Evolutionary conservation across 2,329 filamentous ascomycete species (phyloP), one percentile per base, ranked within the genome.

Genomic region (Xylariaceae sp.): DNA sequence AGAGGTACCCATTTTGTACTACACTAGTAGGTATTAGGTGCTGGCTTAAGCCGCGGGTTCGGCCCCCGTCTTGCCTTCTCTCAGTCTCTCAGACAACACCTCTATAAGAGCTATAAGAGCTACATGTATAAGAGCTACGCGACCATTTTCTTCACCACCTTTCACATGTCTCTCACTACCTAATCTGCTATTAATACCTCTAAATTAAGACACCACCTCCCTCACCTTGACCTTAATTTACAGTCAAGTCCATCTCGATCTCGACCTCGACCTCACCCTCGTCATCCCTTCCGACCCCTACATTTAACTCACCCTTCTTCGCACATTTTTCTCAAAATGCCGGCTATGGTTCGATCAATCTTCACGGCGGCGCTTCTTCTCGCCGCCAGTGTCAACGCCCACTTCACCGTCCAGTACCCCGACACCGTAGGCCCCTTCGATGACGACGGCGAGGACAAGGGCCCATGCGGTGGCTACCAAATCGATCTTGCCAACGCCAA

Each of bases 401-500:
- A 87, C 71, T 87, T 87, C 75, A 71, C 74, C 28, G 74, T 87
- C 67, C 69, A 75, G 57, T 77, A 69, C 74, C 85, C 73, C 44
- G 60, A 61, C 1, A 73, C 79, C 29, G 76, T 84, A 56, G 82
- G 81, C 37, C 72, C 74, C 64, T 77, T 79, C 59, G 71, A 80
- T 56, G 80, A 82, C 43, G 75, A 79, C 31, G 70, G 76, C 26
- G 75, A 83, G 58, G 69, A 54, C 65, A 72, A 69, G 4, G 74
- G 67, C 0, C 85, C 84, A 23, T 87, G 85, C 70, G 85, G 85
- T 59, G 81, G 82, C 61, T 79, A 79, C 68, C 73, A 74, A 0
- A 74, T 81, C 28, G 74, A 81, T 61, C 77, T 83, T 50, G 43
- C 64, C 51, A 63, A 62, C 6, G 40, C 63, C 3, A 62, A 70